These are phyloP conservation scores for Trichoderma sp. DNA, from an alignment of 2,329 filamentous ascomycete genomes.

Conservation along the genomic window DNA sequence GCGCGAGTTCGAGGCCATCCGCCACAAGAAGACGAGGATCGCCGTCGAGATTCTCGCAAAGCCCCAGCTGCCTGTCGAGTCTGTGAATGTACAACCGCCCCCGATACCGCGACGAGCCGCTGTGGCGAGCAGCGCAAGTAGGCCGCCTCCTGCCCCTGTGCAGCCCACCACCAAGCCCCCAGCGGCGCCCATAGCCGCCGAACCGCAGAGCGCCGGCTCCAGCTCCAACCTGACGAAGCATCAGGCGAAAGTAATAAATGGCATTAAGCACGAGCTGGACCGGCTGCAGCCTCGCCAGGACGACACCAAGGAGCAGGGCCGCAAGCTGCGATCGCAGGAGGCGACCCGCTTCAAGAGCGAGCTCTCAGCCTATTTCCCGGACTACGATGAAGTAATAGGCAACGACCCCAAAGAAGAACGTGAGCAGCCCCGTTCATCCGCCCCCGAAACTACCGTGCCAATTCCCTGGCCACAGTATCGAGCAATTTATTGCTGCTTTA, in stretches of 20 bases:
- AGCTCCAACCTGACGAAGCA: slow-evolving; percentile 49
- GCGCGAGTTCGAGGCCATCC: slow-evolving; percentile 47
- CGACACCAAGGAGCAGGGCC: slow-evolving; percentile 62
- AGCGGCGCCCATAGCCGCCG: slow-evolving; percentile 26
- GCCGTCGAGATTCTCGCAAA: slow-evolving; percentile 53
- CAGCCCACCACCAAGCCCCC: slow-evolving; percentile 29
- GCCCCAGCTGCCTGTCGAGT: slow-evolving; percentile 33
- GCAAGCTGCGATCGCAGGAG: slow-evolving; percentile 83
- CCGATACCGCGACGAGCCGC: slow-evolving; percentile 32
- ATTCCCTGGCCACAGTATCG: neutral
- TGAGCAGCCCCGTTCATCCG: slow-evolving; percentile 46
- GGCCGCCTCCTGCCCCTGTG: slow-evolving; percentile 17
- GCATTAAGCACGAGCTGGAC: slow-evolving; percentile 62
- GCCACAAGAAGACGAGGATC: slow-evolving; percentile 54
- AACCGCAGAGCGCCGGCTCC: slow-evolving; percentile 36
- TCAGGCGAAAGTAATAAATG: slow-evolving; percentile 61
- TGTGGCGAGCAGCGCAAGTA: slow-evolving; percentile 23
- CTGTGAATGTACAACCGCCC: slow-evolving; percentile 33
- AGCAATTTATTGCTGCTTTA: neutral
- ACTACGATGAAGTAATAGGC: slow-evolving; percentile 92
- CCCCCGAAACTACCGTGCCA: neutral
- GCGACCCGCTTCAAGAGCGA: slow-evolving; percentile 88
- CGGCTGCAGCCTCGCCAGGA: slow-evolving; percentile 52
- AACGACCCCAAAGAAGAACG: slow-evolving; percentile 78
- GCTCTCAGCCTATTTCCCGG: slow-evolving; percentile 84